Conservation (phyloP, 2,329 filamentous ascomycete genomes). For the Fusarium equiseti region DNA sequence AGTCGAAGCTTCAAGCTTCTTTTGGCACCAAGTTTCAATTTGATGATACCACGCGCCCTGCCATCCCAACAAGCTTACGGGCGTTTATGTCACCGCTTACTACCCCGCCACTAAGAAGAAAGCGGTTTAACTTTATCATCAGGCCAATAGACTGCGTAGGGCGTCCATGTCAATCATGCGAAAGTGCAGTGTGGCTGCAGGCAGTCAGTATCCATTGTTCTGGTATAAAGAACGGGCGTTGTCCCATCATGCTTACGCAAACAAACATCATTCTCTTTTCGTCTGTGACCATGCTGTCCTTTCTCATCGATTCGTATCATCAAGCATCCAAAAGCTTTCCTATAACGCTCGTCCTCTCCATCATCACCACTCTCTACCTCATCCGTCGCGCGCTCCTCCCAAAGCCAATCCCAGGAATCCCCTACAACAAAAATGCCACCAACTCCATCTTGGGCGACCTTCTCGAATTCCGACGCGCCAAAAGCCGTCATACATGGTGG, state of each 20-base stretch:
- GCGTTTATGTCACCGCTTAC: background rate
- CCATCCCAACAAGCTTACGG: background rate
- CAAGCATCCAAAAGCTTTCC: background rate
- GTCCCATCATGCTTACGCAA: background rate
- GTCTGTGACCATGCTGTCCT: background rate
- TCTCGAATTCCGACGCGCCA: slow-evolving; percentile 9
- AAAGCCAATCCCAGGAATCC: slow-evolving; percentile 33
- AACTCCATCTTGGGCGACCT: slow-evolving; percentile 34
- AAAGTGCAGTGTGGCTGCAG: background rate
- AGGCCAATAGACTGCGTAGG: background rate
- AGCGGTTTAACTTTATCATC: background rate
- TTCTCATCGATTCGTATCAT: background rate
- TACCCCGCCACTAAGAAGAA: background rate
- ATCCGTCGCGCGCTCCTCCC: slow-evolving; percentile 10
- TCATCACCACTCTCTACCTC: background rate
- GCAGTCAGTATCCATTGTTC: background rate
- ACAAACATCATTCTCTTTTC: too few species aligned
- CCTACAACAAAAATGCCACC: slow-evolving; percentile 25
- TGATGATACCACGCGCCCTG: background rate
- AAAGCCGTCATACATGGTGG: slow-evolving; percentile 29
- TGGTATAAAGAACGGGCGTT: background rate
- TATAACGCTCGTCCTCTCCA: background rate
- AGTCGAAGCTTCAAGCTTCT: background rate
- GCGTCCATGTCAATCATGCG: too few species aligned
- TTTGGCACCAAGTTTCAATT: background rate